A percentile compares a stretch with the other conserved stretches of the same genome.
Evolutionary conservation across 2,329 filamentous ascomycete species (phyloP).

Genomic region (Chrysosporium queenslandicum): DNA sequence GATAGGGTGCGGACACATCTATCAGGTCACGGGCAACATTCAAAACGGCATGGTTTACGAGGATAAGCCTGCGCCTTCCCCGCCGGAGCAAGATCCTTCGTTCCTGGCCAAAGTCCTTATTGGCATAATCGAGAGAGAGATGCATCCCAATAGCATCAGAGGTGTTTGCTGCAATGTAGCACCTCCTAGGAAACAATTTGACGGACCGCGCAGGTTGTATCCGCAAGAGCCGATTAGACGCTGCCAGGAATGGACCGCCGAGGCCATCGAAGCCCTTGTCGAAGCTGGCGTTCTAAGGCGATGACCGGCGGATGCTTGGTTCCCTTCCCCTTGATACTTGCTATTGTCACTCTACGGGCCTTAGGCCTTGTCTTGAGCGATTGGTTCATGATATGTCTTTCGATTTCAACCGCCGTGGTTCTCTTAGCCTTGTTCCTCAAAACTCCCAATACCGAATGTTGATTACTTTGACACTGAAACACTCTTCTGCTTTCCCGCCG

Average conservation of each 20-base stretch:
- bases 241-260: slow-evolving; percentile 27
- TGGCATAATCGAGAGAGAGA: background rate
- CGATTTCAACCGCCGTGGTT: no score
- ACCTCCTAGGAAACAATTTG: slow-evolving; percentile 26
- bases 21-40: slow-evolving; percentile 27
- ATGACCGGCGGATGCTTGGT: background rate
- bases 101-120: slow-evolving; percentile 7
- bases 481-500: no score
- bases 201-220: slow-evolving; percentile 22
- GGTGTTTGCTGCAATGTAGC: slow-evolving; percentile 19
- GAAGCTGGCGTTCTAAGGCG: slow-evolving; percentile 8
- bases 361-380: no score
- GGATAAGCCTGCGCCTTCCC: slow-evolving; percentile 12
- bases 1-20: slow-evolving; percentile 18
- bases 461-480: no score
- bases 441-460: no score
- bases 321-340: background rate
- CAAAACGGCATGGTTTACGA: slow-evolving; percentile 23
- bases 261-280: slow-evolving; percentile 18
- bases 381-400: no score
- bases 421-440: no score
- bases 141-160: slow-evolving; percentile 11
- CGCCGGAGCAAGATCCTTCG: slow-evolving; percentile 12
- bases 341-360: no score
- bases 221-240: slow-evolving; percentile 20